Evolutionary conservation across 139 green algal species (phyloP).

Genomic region (Auxenochlorella pyrenoidosa): DNA sequence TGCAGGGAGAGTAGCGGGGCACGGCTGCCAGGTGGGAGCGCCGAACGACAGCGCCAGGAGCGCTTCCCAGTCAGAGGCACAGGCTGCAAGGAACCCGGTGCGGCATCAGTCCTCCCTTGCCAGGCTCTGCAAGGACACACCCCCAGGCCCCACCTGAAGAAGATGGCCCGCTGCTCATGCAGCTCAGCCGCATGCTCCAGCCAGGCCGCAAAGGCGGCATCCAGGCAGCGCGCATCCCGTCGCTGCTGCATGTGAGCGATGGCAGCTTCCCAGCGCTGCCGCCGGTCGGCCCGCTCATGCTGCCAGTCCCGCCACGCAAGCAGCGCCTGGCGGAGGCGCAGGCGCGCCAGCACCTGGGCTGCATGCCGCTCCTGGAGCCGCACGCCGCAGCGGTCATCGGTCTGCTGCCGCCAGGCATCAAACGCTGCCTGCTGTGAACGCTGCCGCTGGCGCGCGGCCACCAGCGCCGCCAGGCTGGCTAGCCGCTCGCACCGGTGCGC

Average conservation of each 20-base stretch:
- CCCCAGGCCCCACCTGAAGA: not conserved
- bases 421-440: conserved; percentile 31
- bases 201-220: conserved; percentile 32
- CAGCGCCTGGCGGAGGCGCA: not conserved
- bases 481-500: not conserved
- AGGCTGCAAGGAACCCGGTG: too few relatives aligned
- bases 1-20: not conserved
- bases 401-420: conserved; percentile 12
- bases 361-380: conserved; percentile 32
- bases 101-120: not conserved
- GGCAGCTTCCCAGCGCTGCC: conserved; percentile 22
- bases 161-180: not conserved
- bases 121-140: too few relatives aligned
- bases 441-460: conserved; percentile 18
- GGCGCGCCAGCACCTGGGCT: conserved; percentile 12
- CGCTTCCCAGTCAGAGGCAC: too few relatives aligned
- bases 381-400: conserved; percentile 7
- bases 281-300: conserved; percentile 3
- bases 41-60: too few relatives aligned
- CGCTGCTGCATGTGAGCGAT: conserved; percentile 17
- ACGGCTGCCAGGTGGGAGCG: not conserved
- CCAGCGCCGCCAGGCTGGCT: conserved; percentile 39
- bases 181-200: conserved; percentile 2
- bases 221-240: not conserved
- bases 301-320: conserved; percentile 21